Evolutionary conservation across 129 eudicot species (phyloP).

Genomic region (Pulicaria dysenterica): DNA sequence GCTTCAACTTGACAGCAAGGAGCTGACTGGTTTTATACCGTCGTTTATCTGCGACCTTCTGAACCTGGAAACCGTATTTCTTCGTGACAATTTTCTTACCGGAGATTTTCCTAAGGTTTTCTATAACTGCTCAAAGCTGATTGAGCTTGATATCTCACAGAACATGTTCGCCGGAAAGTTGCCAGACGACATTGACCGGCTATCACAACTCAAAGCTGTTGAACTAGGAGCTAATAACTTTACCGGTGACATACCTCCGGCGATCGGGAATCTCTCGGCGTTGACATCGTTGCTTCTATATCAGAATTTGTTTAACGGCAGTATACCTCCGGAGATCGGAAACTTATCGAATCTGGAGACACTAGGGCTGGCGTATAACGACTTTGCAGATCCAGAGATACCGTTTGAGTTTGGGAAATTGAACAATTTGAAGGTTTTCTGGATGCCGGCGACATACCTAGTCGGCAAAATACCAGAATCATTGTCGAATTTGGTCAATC

Average conservation of each 20-base stretch:
- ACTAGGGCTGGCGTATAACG: constrained; percentile 56
- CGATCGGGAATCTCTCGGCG: constrained; percentile 51
- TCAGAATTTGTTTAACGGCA: constrained; percentile 64
- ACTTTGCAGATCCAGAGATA: constrained; percentile 40
- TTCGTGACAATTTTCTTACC: constrained; percentile 43
- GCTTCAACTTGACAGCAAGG: constrained; percentile 21
- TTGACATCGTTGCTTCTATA: constrained; percentile 40
- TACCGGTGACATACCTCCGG: constrained; percentile 75
- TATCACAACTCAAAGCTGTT: constrained; percentile 36
- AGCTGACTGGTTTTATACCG: constrained; percentile 44
- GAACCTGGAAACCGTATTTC: constrained; percentile 39
- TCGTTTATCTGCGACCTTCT: constrained; percentile 51
- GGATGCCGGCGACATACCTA: constrained; percentile 51
- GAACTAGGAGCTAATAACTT: constrained; percentile 67
- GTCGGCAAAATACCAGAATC: constrained; percentile 62
- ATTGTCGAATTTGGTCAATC: constrained; percentile 46
- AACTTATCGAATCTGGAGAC: constrained; percentile 47
- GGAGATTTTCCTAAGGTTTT: constrained; percentile 61
- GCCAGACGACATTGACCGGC: constrained; percentile 57
- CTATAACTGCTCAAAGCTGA: constrained; percentile 52
- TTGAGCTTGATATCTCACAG: constrained; percentile 47
- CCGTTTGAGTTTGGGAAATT: constrained; percentile 67
- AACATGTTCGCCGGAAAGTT: constrained; percentile 57
- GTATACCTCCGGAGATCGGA: constrained; percentile 63
- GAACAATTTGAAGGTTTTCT: constrained; percentile 44